A percentile compares a stretch with the other conserved stretches of the same genome.
phyloP scores from a whole-genome alignment of 257 asterid genomes.

The Voacanga thouarsii region DNA sequence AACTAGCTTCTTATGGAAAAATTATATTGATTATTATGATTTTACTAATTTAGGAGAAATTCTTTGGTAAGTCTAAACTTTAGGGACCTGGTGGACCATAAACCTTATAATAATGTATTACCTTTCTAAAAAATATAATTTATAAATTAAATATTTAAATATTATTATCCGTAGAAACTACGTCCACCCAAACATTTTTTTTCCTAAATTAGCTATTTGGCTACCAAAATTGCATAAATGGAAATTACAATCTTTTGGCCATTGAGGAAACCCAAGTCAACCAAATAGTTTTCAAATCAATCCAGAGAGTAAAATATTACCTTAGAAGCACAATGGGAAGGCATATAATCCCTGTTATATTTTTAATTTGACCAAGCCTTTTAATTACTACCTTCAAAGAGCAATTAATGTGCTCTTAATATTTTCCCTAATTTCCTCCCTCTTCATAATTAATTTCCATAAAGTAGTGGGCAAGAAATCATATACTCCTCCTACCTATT shows the following conservation, averaged over 20 bases:
- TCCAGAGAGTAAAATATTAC: neutral
- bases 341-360: neutral
- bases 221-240: neutral
- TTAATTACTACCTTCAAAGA: conserved; percentile 3
- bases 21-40: too few species aligned
- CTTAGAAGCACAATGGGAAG: neutral
- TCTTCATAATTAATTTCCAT: neutral
- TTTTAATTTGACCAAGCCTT: conserved; percentile 7
- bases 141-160: too few species aligned
- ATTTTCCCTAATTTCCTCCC: conserved; percentile 26
- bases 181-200: too few species aligned
- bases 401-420: conserved; percentile 16
- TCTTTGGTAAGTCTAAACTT: too few species aligned
- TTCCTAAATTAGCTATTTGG: too few species aligned
- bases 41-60: too few species aligned
- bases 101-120: too few species aligned
- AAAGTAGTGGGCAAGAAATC: neutral
- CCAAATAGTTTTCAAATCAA: neutral
- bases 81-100: too few species aligned
- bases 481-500: neutral
- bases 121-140: too few species aligned
- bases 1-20: too few species aligned
- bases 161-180: too few species aligned
- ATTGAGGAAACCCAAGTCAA: neutral
- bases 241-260: neutral